Conservation (phyloP, 1,139 yeast species). For the Arxiozyma slooffiae region DNA sequence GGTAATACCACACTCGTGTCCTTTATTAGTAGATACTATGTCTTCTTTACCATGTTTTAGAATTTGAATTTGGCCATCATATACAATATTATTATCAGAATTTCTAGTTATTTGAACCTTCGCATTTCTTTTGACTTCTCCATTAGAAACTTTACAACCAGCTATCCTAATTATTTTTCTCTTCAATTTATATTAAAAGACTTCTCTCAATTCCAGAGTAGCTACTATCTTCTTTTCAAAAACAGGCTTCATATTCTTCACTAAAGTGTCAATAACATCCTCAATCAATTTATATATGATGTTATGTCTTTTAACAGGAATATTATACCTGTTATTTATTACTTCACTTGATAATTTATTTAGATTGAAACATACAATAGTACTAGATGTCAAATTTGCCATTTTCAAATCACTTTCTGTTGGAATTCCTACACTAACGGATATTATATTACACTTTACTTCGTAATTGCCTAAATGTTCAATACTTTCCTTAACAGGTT, state of each 20-base stretch:
- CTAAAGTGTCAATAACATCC: slow-evolving; percentile 60
- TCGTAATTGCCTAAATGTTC: slow-evolving; percentile 77
- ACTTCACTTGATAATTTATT: slow-evolving; percentile 55
- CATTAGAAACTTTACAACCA: slow-evolving; percentile 77
- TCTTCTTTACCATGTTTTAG: slow-evolving; percentile 80
- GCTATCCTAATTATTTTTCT: slow-evolving; percentile 57
- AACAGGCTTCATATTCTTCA: slow-evolving; percentile 53
- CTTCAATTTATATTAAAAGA: slow-evolving; percentile 56
- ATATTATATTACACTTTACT: slow-evolving; percentile 57
- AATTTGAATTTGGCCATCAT: slow-evolving; percentile 60
- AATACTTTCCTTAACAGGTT: slow-evolving; percentile 65
- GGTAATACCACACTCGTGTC: slow-evolving; percentile 81
- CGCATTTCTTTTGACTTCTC: slow-evolving; percentile 52
- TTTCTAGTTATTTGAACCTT: slow-evolving; percentile 56
- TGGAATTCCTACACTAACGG: slow-evolving; percentile 76
- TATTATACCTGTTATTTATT: slow-evolving; percentile 49
- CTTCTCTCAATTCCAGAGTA: slow-evolving; percentile 59
- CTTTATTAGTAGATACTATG: slow-evolving; percentile 67
- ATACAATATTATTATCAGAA: slow-evolving; percentile 40
- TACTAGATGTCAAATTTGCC: slow-evolving; percentile 68
- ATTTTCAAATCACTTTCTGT: slow-evolving; percentile 73
- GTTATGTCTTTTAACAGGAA: slow-evolving; percentile 57
- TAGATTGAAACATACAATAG: slow-evolving; percentile 70
- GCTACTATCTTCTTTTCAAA: slow-evolving; percentile 60
- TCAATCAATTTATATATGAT: slow-evolving; percentile 85